phyloP scores from a whole-genome alignment of 2,329 filamentous ascomycete species.

The Pseudogymnoascus sp. region DNA sequence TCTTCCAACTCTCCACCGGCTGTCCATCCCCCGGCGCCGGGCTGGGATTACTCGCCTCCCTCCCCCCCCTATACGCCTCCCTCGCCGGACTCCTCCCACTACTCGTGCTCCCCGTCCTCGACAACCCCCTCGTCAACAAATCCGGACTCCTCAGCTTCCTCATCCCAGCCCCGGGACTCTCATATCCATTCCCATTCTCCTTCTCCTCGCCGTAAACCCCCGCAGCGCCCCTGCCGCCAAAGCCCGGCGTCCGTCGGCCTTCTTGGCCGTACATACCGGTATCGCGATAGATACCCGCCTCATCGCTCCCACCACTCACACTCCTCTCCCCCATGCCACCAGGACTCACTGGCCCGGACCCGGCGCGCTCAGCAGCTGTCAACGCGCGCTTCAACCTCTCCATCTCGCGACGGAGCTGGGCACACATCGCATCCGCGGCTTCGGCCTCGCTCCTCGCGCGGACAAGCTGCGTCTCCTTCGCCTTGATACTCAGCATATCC shows the following conservation, averaged over 20 bases:
- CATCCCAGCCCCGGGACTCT: background rate
- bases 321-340: constrained; percentile 15
- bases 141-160: constrained; percentile 26
- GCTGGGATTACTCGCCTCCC: constrained; percentile 24
- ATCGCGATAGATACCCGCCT: constrained; percentile 54
- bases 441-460: constrained; percentile 86
- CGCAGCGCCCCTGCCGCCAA: constrained; percentile 21
- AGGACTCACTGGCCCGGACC: constrained; percentile 27
- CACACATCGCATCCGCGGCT: constrained; percentile 76
- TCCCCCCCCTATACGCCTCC: constrained; percentile 22
- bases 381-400: constrained; percentile 88
- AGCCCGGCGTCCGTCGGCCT: constrained; percentile 23
- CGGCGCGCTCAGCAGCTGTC: constrained; percentile 50
- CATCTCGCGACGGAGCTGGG: constrained; percentile 77
- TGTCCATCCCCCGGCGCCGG: constrained; percentile 35
- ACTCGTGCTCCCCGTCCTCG: constrained; percentile 20
- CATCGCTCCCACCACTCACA: constrained; percentile 49
- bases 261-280: constrained; percentile 23
- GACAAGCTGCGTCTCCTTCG: constrained; percentile 95
- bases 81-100: constrained; percentile 27
- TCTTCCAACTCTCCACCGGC: constrained; percentile 87
- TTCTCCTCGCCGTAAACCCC: constrained; percentile 52
- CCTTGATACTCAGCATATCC: constrained; percentile 92
- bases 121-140: constrained; percentile 10
- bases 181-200: constrained; percentile 64